These are phyloP conservation scores for Closterium sp. DNA, from an alignment of 139 green algal species.

Conservation along the genomic window DNA sequence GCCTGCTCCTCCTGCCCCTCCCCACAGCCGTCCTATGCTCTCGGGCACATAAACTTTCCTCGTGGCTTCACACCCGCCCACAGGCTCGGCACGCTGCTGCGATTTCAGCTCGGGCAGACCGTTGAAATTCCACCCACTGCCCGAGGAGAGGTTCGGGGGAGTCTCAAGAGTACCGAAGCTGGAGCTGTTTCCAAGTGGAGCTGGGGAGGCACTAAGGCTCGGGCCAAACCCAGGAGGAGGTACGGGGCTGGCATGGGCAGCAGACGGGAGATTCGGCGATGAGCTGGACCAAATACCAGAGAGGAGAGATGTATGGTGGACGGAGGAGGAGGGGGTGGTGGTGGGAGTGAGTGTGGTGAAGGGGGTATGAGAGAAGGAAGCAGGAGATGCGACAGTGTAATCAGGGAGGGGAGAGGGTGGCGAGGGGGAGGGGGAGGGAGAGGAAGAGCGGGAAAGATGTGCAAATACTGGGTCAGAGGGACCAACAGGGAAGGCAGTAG, in stretches of 20 bases:
- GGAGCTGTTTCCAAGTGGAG: not conserved
- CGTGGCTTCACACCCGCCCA: not conserved
- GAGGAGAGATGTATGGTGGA: not conserved
- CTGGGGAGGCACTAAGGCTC: not conserved
- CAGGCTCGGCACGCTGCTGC: not conserved
- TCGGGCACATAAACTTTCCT: not conserved
- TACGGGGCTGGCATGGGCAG: not conserved
- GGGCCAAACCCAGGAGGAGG: not conserved
- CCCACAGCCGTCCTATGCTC: not conserved
- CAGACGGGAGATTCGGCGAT: not conserved
- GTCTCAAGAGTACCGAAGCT: not conserved
- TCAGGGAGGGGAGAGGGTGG: not conserved
- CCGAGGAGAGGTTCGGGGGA: not conserved
- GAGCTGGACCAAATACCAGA: not conserved
- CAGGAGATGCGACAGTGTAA: not conserved
- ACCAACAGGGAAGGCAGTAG: not conserved
- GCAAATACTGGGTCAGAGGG: not conserved
- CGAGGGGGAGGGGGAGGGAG: not conserved
- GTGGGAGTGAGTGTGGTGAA: not conserved
- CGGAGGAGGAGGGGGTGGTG: not conserved
- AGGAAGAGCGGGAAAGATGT: not conserved
- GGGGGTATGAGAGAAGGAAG: not conserved
- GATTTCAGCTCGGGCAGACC: not conserved
- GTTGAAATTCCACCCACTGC: not conserved
- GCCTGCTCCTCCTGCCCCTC: not conserved